A percentile compares a stretch with the other conserved stretches of the same genome.
These are phyloP conservation scores for Saururus chinensis DNA, from an alignment of 164 flowering plant species.

Conservation along the genomic window DNA sequence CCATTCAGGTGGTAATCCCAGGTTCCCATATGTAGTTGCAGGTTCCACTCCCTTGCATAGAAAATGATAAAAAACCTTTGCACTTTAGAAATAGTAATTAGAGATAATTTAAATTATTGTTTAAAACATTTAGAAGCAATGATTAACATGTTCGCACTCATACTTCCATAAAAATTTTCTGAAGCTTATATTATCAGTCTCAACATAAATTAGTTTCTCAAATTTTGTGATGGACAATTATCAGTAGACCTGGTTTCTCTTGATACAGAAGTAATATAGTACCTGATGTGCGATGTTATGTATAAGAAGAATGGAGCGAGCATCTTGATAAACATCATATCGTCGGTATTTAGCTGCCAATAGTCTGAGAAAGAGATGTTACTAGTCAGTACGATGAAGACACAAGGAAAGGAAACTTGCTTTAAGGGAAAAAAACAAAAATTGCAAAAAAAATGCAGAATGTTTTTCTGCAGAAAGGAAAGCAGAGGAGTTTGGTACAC, in stretches of 20 bases:
- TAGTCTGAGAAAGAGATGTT: constrained; percentile 38
- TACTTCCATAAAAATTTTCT: no score
- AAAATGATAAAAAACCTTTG: background rate
- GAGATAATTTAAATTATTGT: no score
- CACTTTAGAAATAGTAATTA: no score
- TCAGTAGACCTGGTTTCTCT: background rate
- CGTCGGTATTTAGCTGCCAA: constrained; percentile 88
- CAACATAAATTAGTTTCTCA: background rate
- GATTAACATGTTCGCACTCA: no score
- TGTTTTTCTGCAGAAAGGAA: background rate
- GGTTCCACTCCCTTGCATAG: constrained; percentile 88
- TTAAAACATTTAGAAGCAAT: no score
- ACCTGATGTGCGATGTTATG: constrained; percentile 94
- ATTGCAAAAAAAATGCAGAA: background rate
- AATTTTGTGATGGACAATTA: no score
- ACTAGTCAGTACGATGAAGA: background rate
- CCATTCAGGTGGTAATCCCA: constrained; percentile 87
- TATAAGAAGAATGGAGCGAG: constrained; percentile 73
- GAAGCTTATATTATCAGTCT: background rate
- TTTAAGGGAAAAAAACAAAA: background rate
- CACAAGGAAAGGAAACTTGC: background rate
- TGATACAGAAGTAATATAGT: no score
- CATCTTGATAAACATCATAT: constrained; percentile 77
- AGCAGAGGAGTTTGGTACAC: background rate
- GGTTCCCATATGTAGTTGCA: constrained; percentile 51